A percentile compares a stretch with the other conserved stretches of the same genome.
Evolutionary conservation across 371 early-diverging fungal species (phyloP).

Genomic region (Saksenaea oblongispora): DNA sequence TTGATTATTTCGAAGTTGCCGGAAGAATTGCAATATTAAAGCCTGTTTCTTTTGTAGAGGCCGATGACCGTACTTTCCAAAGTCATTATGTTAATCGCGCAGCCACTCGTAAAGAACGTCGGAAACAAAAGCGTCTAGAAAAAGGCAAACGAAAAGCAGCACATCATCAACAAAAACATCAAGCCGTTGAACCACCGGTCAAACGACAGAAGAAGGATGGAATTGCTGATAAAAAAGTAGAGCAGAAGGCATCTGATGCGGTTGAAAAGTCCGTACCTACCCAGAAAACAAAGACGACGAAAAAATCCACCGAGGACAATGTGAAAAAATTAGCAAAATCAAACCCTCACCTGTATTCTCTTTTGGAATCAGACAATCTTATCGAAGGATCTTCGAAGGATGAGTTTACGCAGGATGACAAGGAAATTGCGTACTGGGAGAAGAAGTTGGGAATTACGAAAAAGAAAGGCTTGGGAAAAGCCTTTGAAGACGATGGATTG

Average conservation of each 20-base stretch:
- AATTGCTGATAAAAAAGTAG: neutral
- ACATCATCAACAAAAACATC: slow-evolving; percentile 21
- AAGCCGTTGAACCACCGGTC: slow-evolving; percentile 14
- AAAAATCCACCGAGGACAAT: neutral
- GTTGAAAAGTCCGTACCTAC: neutral
- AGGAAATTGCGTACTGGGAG: slow-evolving; percentile 75
- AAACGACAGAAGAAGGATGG: slow-evolving; percentile 30
- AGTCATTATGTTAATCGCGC: slow-evolving; percentile 31
- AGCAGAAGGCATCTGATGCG: neutral
- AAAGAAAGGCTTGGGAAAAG: slow-evolving; percentile 52
- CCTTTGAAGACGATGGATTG: slow-evolving; percentile 62
- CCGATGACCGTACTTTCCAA: slow-evolving; percentile 42
- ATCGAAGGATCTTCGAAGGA: slow-evolving; percentile 28
- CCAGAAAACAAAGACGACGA: neutral
- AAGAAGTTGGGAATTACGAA: slow-evolving; percentile 76
- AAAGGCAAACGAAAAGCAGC: slow-evolving; percentile 31
- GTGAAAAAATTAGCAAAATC: slow-evolving; percentile 65
- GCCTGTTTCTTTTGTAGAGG: slow-evolving; percentile 5
- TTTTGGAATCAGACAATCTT: slow-evolving; percentile 66
- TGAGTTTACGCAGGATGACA: slow-evolving; percentile 72
- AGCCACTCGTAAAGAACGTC: slow-evolving; percentile 31
- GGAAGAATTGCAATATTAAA: neutral
- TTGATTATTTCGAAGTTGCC: neutral
- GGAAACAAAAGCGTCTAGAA: neutral
- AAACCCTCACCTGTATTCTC: slow-evolving; percentile 69